Conservation (phyloP, 2,329 filamentous ascomycete species). For the Alternaria incomplexa region DNA sequence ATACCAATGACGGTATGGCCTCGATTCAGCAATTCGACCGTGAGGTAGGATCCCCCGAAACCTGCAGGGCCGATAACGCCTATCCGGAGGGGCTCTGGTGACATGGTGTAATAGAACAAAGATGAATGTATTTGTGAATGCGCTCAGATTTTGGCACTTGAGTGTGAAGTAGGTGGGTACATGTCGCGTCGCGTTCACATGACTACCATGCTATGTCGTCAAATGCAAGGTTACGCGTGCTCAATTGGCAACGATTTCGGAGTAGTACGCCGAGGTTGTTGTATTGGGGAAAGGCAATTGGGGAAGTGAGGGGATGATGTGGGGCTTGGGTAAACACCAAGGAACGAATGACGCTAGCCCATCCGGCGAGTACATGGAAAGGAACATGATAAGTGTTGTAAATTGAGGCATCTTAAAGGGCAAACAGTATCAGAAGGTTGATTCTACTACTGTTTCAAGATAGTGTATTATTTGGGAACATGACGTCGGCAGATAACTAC, state of each 20-base stretch:
- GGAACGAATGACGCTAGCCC: background rate
- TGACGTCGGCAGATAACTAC: conserved; percentile 39
- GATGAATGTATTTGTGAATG: background rate
- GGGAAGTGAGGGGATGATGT: conserved; percentile 38
- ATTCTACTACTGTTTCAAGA: background rate
- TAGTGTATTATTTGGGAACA: background rate
- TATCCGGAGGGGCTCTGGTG: conserved; percentile 20
- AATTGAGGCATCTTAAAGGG: background rate
- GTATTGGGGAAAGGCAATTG: conserved; percentile 24
- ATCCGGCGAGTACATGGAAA: background rate
- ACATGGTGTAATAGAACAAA: background rate
- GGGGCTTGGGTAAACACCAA: conserved; percentile 24
- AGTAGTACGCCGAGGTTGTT: background rate
- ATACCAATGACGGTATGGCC: conserved; percentile 44
- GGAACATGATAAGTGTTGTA: background rate
- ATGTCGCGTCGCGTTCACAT: background rate
- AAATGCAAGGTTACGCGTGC: background rate
- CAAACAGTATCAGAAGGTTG: background rate
- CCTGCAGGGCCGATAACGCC: conserved; percentile 45
- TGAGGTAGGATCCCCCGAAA: conserved; percentile 44
- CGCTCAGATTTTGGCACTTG: background rate
- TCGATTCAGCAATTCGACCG: conserved; percentile 41
- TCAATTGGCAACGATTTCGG: background rate
- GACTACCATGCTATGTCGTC: background rate
- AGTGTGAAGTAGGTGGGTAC: background rate